A percentile compares a stretch with the other conserved stretches of the same genome.
Conservation (phyloP, 108 stramenopile species). For the Nitzschia putrida region DNA sequence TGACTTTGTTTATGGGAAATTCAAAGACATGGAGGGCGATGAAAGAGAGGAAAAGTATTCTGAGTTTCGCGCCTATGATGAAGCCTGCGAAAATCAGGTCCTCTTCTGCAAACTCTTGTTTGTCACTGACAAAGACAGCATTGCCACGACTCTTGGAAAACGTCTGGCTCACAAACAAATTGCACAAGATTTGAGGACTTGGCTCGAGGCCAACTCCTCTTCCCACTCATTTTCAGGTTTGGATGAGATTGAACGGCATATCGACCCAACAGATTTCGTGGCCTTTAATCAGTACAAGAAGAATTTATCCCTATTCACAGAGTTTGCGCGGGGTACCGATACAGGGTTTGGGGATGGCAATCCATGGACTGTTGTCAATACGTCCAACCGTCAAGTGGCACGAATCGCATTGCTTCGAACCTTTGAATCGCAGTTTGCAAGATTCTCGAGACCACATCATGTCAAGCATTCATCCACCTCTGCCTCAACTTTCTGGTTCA, state of each 20-base stretch:
- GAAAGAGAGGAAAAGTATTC: slow-evolving; percentile 53
- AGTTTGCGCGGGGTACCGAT: slow-evolving; percentile 67
- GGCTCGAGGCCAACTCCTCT: slow-evolving; percentile 57
- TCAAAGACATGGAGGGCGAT: slow-evolving; percentile 35
- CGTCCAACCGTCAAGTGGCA: slow-evolving; percentile 60
- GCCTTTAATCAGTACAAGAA: slow-evolving; percentile 74
- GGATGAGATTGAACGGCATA: slow-evolving; percentile 66
- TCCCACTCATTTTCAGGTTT: slow-evolving; percentile 48
- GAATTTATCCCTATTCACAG: slow-evolving; percentile 61
- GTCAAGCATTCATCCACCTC: not conserved
- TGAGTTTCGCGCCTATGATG: slow-evolving; percentile 70
- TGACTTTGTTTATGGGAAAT: slow-evolving; percentile 56
- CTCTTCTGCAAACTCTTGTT: slow-evolving; percentile 75
- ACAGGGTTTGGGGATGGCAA: slow-evolving; percentile 37
- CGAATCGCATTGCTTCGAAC: slow-evolving; percentile 52
- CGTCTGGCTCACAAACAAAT: slow-evolving; percentile 79
- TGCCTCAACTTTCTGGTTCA: not conserved
- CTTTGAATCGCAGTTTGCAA: slow-evolving; percentile 54
- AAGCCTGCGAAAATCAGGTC: slow-evolving; percentile 56
- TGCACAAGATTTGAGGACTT: slow-evolving; percentile 60
- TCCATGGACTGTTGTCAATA: slow-evolving; percentile 56
- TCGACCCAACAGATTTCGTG: slow-evolving; percentile 82
- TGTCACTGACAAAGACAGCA: slow-evolving; percentile 67
- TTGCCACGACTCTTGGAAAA: slow-evolving; percentile 73
- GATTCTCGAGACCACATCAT: slow-evolving; percentile 13